A percentile compares a stretch with the other conserved stretches of the same genome.
These are phyloP conservation scores for Trichoderma sp. DNA, from an alignment of 2,329 filamentous ascomycete species.

Conservation along the genomic window DNA sequence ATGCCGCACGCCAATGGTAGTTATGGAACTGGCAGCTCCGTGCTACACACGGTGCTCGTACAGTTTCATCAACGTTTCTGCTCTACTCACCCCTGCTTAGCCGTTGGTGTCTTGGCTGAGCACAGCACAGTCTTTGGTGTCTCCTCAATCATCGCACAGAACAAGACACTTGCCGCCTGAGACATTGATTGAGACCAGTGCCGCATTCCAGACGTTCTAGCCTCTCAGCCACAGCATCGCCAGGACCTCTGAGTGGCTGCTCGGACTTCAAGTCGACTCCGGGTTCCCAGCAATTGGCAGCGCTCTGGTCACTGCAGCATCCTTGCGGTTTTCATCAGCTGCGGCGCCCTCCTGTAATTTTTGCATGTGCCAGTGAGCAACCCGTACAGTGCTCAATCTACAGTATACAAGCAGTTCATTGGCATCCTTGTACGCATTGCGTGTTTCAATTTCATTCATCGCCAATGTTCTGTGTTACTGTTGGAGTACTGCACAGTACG, in stretches of 20 bases:
- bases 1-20: conserved; percentile 4
- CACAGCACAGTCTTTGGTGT: background rate
- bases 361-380: background rate
- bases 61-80: background rate
- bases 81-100: background rate
- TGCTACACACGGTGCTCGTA: background rate
- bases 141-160: background rate
- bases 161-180: background rate
- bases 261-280: background rate
- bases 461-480: background rate
- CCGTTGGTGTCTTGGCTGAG: background rate
- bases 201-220: background rate
- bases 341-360: background rate
- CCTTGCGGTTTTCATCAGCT: background rate
- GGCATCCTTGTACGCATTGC: background rate
- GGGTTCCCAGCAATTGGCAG: background rate
- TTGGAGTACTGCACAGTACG: background rate
- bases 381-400: background rate
- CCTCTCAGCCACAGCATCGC: conserved; percentile 5
- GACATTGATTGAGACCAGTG: background rate
- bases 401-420: background rate
- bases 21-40: background rate
- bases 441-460: background rate
- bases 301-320: background rate
- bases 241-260: background rate